These are phyloP conservation scores for Clonostachys rhizophaga DNA, from an alignment of 2,329 filamentous ascomycete genomes.

Conservation along the genomic window DNA sequence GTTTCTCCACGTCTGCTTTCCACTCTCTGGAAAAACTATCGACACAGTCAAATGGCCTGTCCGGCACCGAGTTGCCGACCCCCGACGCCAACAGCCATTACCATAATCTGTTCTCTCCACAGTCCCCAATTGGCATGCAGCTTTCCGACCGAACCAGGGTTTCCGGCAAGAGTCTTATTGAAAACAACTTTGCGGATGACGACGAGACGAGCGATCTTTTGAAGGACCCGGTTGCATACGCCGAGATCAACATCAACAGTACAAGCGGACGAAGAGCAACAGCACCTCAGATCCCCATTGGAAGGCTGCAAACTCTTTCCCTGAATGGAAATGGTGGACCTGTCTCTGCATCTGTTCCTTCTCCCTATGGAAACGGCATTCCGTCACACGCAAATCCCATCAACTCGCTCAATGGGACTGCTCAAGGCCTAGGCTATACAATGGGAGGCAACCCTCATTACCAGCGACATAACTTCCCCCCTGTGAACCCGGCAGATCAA, in stretches of 20 bases:
- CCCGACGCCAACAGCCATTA: constrained; percentile 16
- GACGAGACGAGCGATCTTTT: constrained; percentile 71
- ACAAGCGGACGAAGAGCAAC: constrained; percentile 54
- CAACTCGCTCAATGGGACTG: constrained; percentile 40
- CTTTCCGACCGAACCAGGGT: constrained; percentile 56
- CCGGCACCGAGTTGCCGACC: constrained; percentile 18
- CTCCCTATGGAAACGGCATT: constrained; percentile 30
- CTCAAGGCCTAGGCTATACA: constrained; percentile 16
- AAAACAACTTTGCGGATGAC: constrained; percentile 57
- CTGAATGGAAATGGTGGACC: constrained; percentile 58
- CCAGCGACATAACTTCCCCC: constrained; percentile 60
- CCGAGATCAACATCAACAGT: constrained; percentile 37
- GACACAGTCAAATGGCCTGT: constrained; percentile 33
- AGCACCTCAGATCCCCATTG: constrained; percentile 66
- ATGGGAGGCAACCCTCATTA: constrained; percentile 43
- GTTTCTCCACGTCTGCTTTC: constrained; percentile 56
- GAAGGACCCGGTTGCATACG: constrained; percentile 68
- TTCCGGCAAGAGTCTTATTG: constrained; percentile 69
- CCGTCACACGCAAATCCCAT: constrained; percentile 41
- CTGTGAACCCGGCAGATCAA: constrained; percentile 90
- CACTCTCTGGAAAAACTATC: constrained; percentile 58
- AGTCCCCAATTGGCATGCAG: constrained; percentile 68
- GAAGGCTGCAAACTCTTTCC: constrained; percentile 65
- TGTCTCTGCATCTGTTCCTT: constrained; percentile 47
- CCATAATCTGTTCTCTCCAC: constrained; percentile 64